Percentiles rank a stretch among this genome's conserved stretches.
These are phyloP conservation scores for Pelargonium cotyledonis DNA, from an alignment of 441 rosid genomes.

Conservation along the genomic window DNA sequence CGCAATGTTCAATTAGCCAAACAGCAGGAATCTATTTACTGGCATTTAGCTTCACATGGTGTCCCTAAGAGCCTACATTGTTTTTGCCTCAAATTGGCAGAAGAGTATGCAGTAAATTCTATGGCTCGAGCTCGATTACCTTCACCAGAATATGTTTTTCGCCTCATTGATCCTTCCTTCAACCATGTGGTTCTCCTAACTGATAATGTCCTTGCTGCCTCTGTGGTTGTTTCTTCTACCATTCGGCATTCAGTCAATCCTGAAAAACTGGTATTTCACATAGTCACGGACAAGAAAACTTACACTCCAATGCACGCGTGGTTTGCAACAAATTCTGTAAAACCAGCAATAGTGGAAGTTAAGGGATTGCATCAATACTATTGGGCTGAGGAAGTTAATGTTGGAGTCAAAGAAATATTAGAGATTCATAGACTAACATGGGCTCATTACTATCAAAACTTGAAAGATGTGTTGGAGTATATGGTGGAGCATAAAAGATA, in stretches of 20 bases:
- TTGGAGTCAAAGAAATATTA: conserved; percentile 62
- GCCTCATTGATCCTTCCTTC: conserved; percentile 58
- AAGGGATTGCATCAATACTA: conserved; percentile 90
- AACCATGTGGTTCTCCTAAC: conserved; percentile 75
- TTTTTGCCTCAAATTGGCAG: conserved; percentile 76
- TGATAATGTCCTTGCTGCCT: conserved; percentile 83
- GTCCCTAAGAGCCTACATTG: conserved; percentile 82
- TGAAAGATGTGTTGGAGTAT: conserved; percentile 47
- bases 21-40: conserved; percentile 64
- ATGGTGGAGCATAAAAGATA: conserved; percentile 35
- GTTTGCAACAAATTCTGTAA: conserved; percentile 72
- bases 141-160: conserved; percentile 63
- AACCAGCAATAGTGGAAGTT: conserved; percentile 67
- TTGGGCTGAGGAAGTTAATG: conserved; percentile 72
- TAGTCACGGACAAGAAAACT: conserved; percentile 87
- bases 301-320: conserved; percentile 91
- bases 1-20: conserved; percentile 59
- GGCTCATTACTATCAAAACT: conserved; percentile 45
- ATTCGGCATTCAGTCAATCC: conserved; percentile 53
- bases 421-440: conserved; percentile 61
- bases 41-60: conserved; percentile 92
- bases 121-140: conserved; percentile 76
- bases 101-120: conserved; percentile 83
- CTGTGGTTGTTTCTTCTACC: conserved; percentile 73
- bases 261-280: conserved; percentile 68